Percentiles rank a stretch among this genome's conserved stretches.
Evolutionary conservation across 2,329 filamentous ascomycete genomes (phyloP).

Genomic region (Cladosporium colombiae): DNA sequence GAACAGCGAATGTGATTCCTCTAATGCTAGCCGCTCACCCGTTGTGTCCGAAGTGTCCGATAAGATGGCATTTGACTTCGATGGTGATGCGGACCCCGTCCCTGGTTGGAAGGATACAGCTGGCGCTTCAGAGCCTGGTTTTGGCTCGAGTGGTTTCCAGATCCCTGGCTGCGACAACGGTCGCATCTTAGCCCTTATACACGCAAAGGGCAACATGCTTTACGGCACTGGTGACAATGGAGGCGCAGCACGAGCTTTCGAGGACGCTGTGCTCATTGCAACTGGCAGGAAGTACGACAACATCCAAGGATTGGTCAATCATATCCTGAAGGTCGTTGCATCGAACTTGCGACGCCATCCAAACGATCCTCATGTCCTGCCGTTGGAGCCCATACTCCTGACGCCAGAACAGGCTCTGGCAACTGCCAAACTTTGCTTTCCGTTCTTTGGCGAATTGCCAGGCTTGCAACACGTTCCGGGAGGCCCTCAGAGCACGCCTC

Average conservation of each 20-base stretch:
- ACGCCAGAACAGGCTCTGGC: constrained; percentile 80
- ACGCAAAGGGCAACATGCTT: constrained; percentile 98
- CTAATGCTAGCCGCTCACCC: constrained; percentile 55
- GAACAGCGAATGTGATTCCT: constrained; percentile 60
- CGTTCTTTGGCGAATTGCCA: constrained; percentile 72
- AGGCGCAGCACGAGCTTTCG: constrained; percentile 82
- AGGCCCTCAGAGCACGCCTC: constrained; percentile 64
- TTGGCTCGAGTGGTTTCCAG: constrained; percentile 79
- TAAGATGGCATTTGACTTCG: constrained; percentile 58
- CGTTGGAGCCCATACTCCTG: constrained; percentile 69
- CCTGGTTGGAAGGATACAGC: constrained; percentile 44
- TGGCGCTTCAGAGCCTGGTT: constrained; percentile 54
- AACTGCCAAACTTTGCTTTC: constrained; percentile 81
- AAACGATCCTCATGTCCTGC: constrained; percentile 30
- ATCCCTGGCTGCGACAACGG: constrained; percentile 87
- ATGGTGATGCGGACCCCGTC: constrained; percentile 43
- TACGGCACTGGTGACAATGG: constrained; percentile 84
- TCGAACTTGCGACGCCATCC: constrained; percentile 31
- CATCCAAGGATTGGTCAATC: constrained; percentile 76
- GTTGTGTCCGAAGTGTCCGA: constrained; percentile 59
- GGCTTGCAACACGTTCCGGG: constrained; percentile 68
- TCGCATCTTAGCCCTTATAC: constrained; percentile 86
- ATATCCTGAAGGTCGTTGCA: constrained; percentile 70
- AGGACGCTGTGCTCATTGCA: constrained; percentile 90
- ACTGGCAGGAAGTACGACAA: constrained; percentile 69